Evolutionary conservation across 352 stramenopile species (phyloP), one percentile per base, ranked within the genome.

Genomic region (Phytopythium vexans): DNA sequence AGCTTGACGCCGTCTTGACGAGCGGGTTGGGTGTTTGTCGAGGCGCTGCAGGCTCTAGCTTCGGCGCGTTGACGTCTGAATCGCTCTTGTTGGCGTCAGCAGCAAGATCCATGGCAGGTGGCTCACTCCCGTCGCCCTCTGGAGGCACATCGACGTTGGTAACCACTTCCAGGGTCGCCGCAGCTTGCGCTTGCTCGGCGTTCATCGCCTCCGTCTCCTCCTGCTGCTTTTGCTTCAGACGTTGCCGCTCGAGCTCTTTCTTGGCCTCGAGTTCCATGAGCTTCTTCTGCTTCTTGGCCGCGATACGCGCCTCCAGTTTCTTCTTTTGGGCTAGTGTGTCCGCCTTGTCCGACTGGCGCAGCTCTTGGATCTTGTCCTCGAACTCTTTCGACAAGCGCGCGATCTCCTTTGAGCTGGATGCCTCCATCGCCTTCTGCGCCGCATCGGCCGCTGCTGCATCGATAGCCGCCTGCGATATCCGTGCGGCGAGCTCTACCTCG

Each of bases 251-350:
- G 10, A 77, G 37, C 42, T 82, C 77, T 15, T 67, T 70, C 54
- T 90, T 90, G 9, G 76, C 75, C 50, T 91, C 74, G 2, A 94
- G 60, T 21, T 94, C 80, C 50, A 74, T 68, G 16, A 86, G 54
- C 45, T 91, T 92, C 16, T 85, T 87, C 35, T 87, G 60, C 59
- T 89, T 89, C 64, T 89, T 93, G 5, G 77, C 74, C 1, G 75
- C 80, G 10, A 94, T 79, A 35, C 83, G 73, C 43, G 73, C 70
- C 52, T 89, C 79, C 8, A 94, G 70, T 39, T 86, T 87, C 40
- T 69, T 65, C 54, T 89, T 90, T 41, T 94, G 83, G 3, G 67
- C 70, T 14, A 60, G 52, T 4, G 73, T 64, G 50, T 94, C 83
- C 4, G 62, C 75, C 35, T 76, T 66, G 55, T 89, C 70, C n/a